A percentile compares a stretch with the other conserved stretches of the same genome.
These are phyloP conservation scores for Obba rivulosa DNA, from an alignment of 768 basidiomycete species.

Conservation along the genomic window DNA sequence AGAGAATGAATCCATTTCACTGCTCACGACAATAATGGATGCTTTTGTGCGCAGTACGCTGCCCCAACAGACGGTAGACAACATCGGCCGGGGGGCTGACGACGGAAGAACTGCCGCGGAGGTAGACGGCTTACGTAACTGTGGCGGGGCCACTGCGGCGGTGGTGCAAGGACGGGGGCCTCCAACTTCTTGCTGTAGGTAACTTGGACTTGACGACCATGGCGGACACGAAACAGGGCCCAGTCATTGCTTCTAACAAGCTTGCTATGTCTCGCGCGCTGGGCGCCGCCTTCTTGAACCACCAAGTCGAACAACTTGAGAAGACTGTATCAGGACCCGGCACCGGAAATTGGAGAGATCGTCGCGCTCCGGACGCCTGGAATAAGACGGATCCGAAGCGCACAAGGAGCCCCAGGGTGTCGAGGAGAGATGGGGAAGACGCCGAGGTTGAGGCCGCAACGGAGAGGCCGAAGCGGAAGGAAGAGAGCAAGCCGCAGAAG, in stretches of 20 bases:
- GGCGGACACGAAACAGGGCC: slow-evolving; percentile 13
- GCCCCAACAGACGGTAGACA: too few relatives aligned
- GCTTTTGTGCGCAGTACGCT: too few relatives aligned
- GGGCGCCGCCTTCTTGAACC: slow-evolving; percentile 81
- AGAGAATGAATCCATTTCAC: too few relatives aligned
- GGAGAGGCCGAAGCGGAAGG: slow-evolving; percentile 7
- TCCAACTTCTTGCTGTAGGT: too few relatives aligned
- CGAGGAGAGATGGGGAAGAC: slow-evolving; percentile 9
- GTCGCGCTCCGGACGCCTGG: slow-evolving; percentile 12
- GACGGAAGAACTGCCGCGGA: too few relatives aligned
- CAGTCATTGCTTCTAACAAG: slow-evolving; percentile 37
- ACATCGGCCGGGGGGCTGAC: too few relatives aligned
- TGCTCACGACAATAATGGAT: too few relatives aligned
- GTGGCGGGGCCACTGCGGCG: too few relatives aligned
- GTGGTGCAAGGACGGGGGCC: too few relatives aligned
- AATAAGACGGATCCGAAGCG: slow-evolving; percentile 2
- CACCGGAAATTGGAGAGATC: slow-evolving; percentile 60
- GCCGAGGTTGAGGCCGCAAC: slow-evolving; percentile 1
- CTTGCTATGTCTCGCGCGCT: slow-evolving; percentile 83
- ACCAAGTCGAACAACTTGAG: slow-evolving; percentile 87
- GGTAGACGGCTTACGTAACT: too few relatives aligned
- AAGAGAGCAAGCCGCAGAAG: slow-evolving; percentile 33
- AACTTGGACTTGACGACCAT: background rate
- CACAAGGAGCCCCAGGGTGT: slow-evolving; percentile 1
- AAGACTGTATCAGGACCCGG: slow-evolving; percentile 56